Conservation (phyloP, 257 asterid species). For the Nicotiana knightiana region DNA sequence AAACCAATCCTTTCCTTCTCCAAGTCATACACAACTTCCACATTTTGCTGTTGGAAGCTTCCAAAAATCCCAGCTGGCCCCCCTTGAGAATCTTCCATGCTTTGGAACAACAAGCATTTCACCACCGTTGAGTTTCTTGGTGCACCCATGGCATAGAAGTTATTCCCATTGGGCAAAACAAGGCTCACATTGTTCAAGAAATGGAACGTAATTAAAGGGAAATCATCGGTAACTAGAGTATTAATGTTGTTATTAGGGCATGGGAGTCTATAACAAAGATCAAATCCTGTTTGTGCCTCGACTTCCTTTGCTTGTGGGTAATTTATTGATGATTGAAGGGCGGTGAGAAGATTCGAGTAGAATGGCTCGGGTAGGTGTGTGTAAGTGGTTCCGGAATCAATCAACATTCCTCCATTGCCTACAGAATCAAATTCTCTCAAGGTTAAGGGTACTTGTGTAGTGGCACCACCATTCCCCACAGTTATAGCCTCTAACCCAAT, state of each 20-base stretch:
- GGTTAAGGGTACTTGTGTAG: slow-evolving; percentile 32
- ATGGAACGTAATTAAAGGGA: slow-evolving; percentile 52
- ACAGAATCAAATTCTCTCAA: slow-evolving; percentile 46
- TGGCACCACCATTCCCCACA: slow-evolving; percentile 25
- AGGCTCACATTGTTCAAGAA: slow-evolving; percentile 52
- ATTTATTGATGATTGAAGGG: slow-evolving; percentile 29
- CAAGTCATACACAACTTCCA: slow-evolving; percentile 74
- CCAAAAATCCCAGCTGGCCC: slow-evolving; percentile 82
- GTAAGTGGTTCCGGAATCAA: slow-evolving; percentile 74
- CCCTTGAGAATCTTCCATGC: slow-evolving; percentile 41
- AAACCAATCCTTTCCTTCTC: slow-evolving; percentile 66
- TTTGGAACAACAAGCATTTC: slow-evolving; percentile 54
- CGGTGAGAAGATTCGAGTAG: slow-evolving; percentile 39
- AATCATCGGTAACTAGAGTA: slow-evolving; percentile 21
- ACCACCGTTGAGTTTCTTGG: slow-evolving; percentile 46
- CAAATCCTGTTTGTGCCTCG: slow-evolving; percentile 51
- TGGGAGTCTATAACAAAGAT: slow-evolving; percentile 53
- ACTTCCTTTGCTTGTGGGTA: slow-evolving; percentile 43
- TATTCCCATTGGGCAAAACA: slow-evolving; percentile 42
- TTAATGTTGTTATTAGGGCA: slow-evolving; percentile 24
- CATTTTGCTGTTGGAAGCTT: slow-evolving; percentile 65
- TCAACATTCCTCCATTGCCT: slow-evolving; percentile 68
- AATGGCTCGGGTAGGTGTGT: slow-evolving; percentile 60
- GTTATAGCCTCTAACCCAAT: slow-evolving; percentile 52
- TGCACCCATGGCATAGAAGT: slow-evolving; percentile 60